A percentile compares a stretch with the other conserved stretches of the same genome.
These are phyloP conservation scores for Candida tammaniensis DNA, from an alignment of 805 yeast genomes.

Conservation along the genomic window DNA sequence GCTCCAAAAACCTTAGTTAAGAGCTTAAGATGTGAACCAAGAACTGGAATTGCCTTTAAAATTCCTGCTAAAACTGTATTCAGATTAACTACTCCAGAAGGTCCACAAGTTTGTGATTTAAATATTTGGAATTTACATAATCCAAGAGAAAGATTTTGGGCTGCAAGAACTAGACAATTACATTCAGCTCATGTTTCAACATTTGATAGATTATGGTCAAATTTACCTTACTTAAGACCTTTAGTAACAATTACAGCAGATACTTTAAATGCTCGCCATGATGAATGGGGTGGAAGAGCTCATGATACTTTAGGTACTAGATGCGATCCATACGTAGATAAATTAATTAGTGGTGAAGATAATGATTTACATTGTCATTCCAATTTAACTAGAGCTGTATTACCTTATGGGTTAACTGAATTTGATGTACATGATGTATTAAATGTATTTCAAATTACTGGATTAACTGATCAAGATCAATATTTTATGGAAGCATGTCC, in stretches of 20 bases:
- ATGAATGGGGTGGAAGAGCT: slow-evolving; percentile 63
- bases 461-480: slow-evolving; percentile 61
- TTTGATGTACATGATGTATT: slow-evolving; percentile 67
- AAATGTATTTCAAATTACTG: slow-evolving; percentile 69
- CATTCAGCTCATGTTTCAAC: slow-evolving; percentile 62
- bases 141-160: slow-evolving; percentile 68
- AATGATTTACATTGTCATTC: slow-evolving; percentile 69
- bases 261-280: slow-evolving; percentile 52
- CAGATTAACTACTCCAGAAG: slow-evolving; percentile 61
- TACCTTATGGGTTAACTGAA: slow-evolving; percentile 61
- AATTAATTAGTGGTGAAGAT: slow-evolving; percentile 59
- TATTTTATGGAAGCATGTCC: slow-evolving; percentile 73
- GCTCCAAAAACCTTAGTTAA: slow-evolving; percentile 44
- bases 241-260: slow-evolving; percentile 63
- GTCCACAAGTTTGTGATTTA: slow-evolving; percentile 70
- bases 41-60: slow-evolving; percentile 61
- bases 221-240: slow-evolving; percentile 63
- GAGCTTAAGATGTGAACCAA: slow-evolving; percentile 44
- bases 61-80: slow-evolving; percentile 61
- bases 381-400: slow-evolving; percentile 56
- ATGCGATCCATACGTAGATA: slow-evolving; percentile 69
- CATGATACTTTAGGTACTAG: slow-evolving; percentile 68
- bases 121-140: slow-evolving; percentile 62
- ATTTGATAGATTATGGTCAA: slow-evolving; percentile 64
- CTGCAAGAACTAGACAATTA: slow-evolving; percentile 63